Evolutionary conservation across 2,329 filamentous ascomycete genomes (phyloP), one percentile per base, ranked within the genome.

Genomic region (Aspergillus neoniger): DNA sequence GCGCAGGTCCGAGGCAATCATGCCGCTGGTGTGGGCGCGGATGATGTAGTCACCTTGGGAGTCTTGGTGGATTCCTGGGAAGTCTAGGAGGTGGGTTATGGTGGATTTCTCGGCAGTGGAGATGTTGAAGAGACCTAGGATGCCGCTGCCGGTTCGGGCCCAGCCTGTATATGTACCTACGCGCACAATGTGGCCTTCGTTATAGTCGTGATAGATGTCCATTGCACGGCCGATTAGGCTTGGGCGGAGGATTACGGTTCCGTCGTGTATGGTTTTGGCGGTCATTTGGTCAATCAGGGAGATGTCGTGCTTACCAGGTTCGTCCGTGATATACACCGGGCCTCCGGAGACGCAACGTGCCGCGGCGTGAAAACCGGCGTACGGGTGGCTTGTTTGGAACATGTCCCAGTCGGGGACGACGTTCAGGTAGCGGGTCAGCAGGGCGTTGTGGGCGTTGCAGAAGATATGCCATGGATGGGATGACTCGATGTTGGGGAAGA

Each of bases 381-480:
- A 96, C 1, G 82, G 78, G 65, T 89, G 86, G 19, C 79, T 81
- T 1, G 87, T 89, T 69, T 90, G 87, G 70, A 90, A 90, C 87
- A 90, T 90, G 69, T 90, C 87, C 87, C 87, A 90, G 74, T 97
- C 93, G 0, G 95, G 94, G 0, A 98, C 78, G 1, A 92, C 86
- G 67, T 97, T 96, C 32, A 98, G 81, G 70, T 95, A 89, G 64
- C 91, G 88, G 2, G 90, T 93, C 14, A 98, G 81, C 0, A 98
- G 81, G 32, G 86, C 83, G 73, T 96, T 97, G 76, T 97, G 91
- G 0, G 94, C 94, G 72, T 98, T 99, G 64, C 89, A 87, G 82
- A 96, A 99, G 38, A 98, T 85, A 74, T 99, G 95, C 94, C 95
- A 99, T 0, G 93, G 86, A 63, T 99, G 95, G 6, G 90, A 92